These are phyloP conservation scores for Mycena maculata DNA, from an alignment of 768 basidiomycete genomes.

Conservation along the genomic window DNA sequence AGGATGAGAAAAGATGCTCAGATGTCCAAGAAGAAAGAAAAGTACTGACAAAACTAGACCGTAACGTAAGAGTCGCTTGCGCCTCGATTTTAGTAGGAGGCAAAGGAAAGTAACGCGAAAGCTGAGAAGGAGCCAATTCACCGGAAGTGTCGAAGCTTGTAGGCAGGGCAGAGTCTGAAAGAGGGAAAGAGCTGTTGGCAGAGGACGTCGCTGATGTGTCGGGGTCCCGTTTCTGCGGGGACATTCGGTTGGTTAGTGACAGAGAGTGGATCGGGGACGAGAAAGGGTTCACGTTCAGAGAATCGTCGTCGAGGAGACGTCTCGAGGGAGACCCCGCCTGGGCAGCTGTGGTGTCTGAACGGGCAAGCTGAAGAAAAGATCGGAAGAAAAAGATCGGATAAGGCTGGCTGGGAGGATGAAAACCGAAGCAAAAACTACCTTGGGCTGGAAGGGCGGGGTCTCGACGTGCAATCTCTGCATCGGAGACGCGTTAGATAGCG, in stretches of 20 bases:
- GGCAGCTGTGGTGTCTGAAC: conserved; percentile 32
- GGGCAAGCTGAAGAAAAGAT: conserved; percentile 20
- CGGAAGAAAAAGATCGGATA: too few species aligned
- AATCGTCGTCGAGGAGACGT: conserved; percentile 5
- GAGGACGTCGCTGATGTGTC: conserved; percentile 15
- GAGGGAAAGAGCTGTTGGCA: conserved; percentile 40
- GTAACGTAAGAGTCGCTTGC: conserved; percentile 4
- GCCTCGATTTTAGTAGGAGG: conserved; percentile 22
- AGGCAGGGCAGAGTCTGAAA: conserved; percentile 42
- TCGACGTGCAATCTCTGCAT: conserved; percentile 19
- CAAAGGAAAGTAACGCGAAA: conserved; percentile 34
- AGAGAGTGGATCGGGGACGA: neutral
- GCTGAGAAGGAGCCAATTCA: conserved; percentile 26
- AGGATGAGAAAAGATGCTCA: neutral
- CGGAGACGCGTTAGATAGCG: conserved; percentile 5
- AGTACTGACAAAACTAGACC: conserved; percentile 4
- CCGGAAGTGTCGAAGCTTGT: conserved; percentile 41
- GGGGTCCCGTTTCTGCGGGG: conserved; percentile 1
- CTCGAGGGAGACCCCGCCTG: conserved; percentile 29
- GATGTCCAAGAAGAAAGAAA: neutral
- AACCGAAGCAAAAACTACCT: neutral
- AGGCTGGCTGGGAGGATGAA: neutral
- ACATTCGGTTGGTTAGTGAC: neutral
- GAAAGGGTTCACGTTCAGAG: neutral
- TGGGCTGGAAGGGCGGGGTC: conserved; percentile 28